Evolutionary conservation across 768 basidiomycete species (phyloP).

Genomic region (Favolaschia claudopus): DNA sequence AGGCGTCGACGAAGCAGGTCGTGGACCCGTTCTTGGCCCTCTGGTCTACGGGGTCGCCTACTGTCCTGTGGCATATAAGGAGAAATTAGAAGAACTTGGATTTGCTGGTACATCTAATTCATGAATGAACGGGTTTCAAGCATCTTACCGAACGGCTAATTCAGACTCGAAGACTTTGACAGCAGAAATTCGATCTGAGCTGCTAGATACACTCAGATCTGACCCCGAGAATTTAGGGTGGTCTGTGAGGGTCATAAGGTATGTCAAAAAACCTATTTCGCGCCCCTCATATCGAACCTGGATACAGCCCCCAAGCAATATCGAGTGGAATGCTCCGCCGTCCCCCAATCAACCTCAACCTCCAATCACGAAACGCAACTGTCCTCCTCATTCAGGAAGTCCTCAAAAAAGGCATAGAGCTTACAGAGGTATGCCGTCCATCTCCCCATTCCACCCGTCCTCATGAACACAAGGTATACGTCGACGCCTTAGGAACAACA

Average conservation of each 20-base stretch:
- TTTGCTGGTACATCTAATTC: conserved; percentile 76
- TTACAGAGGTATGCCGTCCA: conserved; percentile 69
- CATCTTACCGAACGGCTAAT: neutral
- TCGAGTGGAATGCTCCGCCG: conserved; percentile 89
- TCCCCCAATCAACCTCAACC: conserved; percentile 87
- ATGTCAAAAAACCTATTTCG: neutral
- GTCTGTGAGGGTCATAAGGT: conserved; percentile 85
- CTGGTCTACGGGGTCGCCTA: conserved; percentile 97
- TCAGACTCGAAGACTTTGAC: conserved; percentile 94
- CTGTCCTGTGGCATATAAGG: conserved; percentile 82
- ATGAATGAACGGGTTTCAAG: too few relatives aligned
- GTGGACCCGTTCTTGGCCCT: conserved; percentile 95
- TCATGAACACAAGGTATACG: conserved; percentile 71
- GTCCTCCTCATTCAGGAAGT: conserved; percentile 87
- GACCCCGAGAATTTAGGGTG: conserved; percentile 78
- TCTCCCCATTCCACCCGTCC: neutral
- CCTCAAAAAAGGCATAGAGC: conserved; percentile 76
- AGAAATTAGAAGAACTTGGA: conserved; percentile 78
- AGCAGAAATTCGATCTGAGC: conserved; percentile 66
- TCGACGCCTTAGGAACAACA: conserved; percentile 93
- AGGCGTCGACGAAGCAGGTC: conserved; percentile 98
- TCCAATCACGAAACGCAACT: conserved; percentile 89
- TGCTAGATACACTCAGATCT: conserved; percentile 73
- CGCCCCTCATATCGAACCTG: neutral
- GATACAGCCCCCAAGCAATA: conserved; percentile 83